phyloP scores from a whole-genome alignment of 495 filamentous ascomycete species.

The Cercophora newfieldiana region DNA sequence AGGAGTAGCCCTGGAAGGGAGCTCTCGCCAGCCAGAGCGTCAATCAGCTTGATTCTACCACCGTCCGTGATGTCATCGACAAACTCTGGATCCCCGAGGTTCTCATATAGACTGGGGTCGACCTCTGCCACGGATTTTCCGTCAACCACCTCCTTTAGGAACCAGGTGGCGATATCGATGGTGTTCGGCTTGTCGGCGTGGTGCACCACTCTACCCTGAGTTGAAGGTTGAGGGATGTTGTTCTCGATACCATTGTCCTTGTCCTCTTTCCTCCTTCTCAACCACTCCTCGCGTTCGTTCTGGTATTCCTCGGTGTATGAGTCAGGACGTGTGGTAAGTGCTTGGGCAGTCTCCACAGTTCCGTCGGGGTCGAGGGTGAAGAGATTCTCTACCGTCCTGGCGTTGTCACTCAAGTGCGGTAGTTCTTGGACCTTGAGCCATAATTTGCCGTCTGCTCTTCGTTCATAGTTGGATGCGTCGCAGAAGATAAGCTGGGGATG shows the following conservation, averaged over 20 bases:
- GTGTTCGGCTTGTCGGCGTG: not conserved
- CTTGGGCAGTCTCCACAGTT: not conserved
- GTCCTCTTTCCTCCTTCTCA: not conserved
- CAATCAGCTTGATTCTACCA: not conserved
- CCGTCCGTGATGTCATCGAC: too few species aligned
- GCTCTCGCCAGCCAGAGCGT: not conserved
- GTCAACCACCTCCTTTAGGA: not conserved
- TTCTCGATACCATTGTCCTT: not conserved
- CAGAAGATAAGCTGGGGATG: not conserved
- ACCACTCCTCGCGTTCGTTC: too few species aligned
- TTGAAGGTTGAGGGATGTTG: not conserved
- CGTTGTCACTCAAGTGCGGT: not conserved
- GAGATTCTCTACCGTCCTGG: not conserved
- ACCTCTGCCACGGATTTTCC: not conserved
- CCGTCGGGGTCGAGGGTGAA: not conserved
- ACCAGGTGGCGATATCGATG: not conserved
- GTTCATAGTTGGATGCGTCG: not conserved
- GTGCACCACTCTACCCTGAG: not conserved
- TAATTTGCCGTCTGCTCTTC: not conserved
- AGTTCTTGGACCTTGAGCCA: not conserved
- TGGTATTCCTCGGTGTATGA: not conserved
- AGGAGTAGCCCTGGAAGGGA: not conserved
- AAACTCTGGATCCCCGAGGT: too few species aligned
- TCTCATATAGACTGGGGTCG: too few species aligned
- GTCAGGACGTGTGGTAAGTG: not conserved